These are phyloP conservation scores for Hortaea werneckii DNA, from an alignment of 2,329 filamentous ascomycete genomes.

Conservation along the genomic window DNA sequence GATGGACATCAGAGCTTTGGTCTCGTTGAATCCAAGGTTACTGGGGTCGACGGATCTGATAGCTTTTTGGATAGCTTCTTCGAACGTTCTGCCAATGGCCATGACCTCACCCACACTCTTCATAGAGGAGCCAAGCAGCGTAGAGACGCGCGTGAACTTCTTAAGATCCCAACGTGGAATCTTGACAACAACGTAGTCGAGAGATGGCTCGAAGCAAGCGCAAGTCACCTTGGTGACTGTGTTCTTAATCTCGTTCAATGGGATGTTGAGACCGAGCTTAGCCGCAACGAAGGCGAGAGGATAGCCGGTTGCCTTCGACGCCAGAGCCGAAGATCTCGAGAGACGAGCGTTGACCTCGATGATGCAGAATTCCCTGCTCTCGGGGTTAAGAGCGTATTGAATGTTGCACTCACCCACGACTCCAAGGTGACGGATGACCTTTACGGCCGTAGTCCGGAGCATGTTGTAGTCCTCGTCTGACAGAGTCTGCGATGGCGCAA, in stretches of 20 bases:
- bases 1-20: slow-evolving; percentile 81
- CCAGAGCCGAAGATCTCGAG: slow-evolving; percentile 87
- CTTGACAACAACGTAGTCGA: slow-evolving; percentile 98
- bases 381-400: slow-evolving; percentile 92
- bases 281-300: slow-evolving; percentile 93
- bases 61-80: slow-evolving; percentile 97
- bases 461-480: slow-evolving; percentile 99
- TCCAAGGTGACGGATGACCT: slow-evolving; percentile 91
- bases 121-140: slow-evolving; percentile 93
- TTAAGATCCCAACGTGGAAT: slow-evolving; percentile 98
- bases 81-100: slow-evolving; percentile 92
- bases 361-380: slow-evolving; percentile 94
- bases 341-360: slow-evolving; percentile 98
- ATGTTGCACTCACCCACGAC: slow-evolving; percentile 99
- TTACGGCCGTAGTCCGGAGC: slow-evolving; percentile 92
- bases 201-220: slow-evolving; percentile 94
- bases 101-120: slow-evolving; percentile 99
- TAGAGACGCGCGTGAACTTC: slow-evolving; percentile 96
- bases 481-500: slow-evolving; percentile 91
- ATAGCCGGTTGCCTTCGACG: slow-evolving; percentile 95
- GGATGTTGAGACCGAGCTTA: slow-evolving; percentile 89
- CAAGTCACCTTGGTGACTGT: slow-evolving; percentile 91
- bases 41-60: slow-evolving; percentile 92
- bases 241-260: slow-evolving; percentile 92
- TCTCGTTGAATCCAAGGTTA: slow-evolving; percentile 91